These are phyloP conservation scores for Nidula niveotomentosa DNA, from an alignment of 1,284 basidiomycete species.

Conservation along the genomic window DNA sequence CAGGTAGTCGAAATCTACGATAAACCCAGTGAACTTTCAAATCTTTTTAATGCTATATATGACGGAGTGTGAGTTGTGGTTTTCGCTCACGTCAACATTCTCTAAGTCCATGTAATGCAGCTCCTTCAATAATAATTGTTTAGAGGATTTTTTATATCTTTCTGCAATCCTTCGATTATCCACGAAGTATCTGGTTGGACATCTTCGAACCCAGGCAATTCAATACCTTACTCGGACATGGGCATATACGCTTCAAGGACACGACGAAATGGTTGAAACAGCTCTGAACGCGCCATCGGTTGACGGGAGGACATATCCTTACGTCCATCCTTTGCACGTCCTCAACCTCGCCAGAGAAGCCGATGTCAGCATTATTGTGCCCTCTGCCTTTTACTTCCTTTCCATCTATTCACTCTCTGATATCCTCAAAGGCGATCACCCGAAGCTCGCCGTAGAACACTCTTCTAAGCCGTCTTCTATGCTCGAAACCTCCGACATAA, in stretches of 20 bases:
- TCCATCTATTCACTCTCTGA: constrained; percentile 54
- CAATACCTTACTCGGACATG: constrained; percentile 49
- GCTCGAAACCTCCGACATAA: constrained; percentile 40
- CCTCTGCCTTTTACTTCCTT: constrained; percentile 57
- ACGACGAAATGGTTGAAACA: constrained; percentile 54
- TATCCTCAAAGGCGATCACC: constrained; percentile 48
- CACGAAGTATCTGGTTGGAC: constrained; percentile 56
- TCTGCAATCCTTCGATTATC: constrained; percentile 54
- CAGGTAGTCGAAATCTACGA: constrained; percentile 57
- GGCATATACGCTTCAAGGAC: constrained; percentile 51
- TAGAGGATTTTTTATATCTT: constrained; percentile 53
- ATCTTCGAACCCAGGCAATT: constrained; percentile 49
- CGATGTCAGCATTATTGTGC: constrained; percentile 47
- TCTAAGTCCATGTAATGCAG: no score
- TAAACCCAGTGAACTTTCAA: constrained; percentile 47
- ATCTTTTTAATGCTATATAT: constrained; percentile 54
- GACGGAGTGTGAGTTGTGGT: constrained; percentile 58
- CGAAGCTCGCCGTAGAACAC: constrained; percentile 49
- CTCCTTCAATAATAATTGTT: constrained; percentile 35
- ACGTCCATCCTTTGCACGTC: constrained; percentile 59
- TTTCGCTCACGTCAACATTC: no score
- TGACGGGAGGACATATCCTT: constrained; percentile 51
- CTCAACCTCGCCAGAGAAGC: constrained; percentile 56
- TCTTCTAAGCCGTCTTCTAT: constrained; percentile 49
- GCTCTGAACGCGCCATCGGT: constrained; percentile 42